phyloP scores from a whole-genome alignment of 768 basidiomycete genomes.

The Sporobolomyces phaffii region DNA sequence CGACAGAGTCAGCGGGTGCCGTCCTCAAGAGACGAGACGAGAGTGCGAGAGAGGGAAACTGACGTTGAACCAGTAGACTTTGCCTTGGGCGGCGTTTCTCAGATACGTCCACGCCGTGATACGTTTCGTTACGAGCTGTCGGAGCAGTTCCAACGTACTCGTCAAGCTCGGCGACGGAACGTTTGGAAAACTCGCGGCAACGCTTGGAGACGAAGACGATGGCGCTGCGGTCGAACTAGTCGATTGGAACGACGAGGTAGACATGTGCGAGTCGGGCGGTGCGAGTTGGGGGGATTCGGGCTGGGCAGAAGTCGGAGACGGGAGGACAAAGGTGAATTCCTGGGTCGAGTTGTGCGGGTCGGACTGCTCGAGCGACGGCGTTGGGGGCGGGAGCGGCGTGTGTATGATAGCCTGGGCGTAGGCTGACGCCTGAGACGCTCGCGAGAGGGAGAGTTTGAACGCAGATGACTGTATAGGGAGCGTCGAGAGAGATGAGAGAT shows the following conservation, averaged over 20 bases:
- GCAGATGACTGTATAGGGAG: slow-evolving; percentile 5
- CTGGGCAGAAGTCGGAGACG: not conserved
- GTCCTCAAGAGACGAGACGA: too few relatives aligned
- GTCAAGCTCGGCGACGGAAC: slow-evolving; percentile 5
- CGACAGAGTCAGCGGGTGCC: slow-evolving; percentile 1
- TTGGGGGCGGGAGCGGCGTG: not conserved
- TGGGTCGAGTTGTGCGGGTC: not conserved
- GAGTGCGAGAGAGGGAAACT: not conserved
- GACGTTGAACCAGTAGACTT: slow-evolving; percentile 45
- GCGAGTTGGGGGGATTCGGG: not conserved
- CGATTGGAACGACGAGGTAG: not conserved
- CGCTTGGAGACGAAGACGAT: not conserved
- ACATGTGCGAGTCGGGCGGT: not conserved
- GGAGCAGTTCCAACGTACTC: slow-evolving; percentile 15
- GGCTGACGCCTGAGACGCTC: not conserved
- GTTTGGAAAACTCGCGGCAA: slow-evolving; percentile 19
- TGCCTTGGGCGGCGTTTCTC: slow-evolving; percentile 81
- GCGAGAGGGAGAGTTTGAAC: slow-evolving; percentile 20
- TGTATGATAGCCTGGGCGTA: not conserved
- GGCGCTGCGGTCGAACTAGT: not conserved
- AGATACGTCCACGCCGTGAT: slow-evolving; percentile 79
- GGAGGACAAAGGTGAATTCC: not conserved
- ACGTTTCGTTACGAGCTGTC: slow-evolving; percentile 70
- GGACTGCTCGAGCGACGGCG: slow-evolving; percentile 1
- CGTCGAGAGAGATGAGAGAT: not conserved